phyloP scores from a whole-genome alignment of 805 yeast species.

The Metschnikowia kunwiensis region DNA sequence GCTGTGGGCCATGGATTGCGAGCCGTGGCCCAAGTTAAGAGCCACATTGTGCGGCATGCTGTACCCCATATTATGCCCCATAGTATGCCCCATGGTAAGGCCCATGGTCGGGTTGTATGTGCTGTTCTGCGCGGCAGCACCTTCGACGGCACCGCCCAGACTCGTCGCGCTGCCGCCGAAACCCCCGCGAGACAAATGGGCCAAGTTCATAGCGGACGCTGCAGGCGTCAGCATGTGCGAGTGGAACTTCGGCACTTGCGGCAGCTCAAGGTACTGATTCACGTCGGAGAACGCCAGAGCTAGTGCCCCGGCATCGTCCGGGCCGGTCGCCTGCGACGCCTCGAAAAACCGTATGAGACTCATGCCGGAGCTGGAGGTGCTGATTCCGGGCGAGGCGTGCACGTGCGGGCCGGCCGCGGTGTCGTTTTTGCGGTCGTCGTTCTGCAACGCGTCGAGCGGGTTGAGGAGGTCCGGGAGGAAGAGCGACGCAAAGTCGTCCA shows the following conservation, averaged over 20 bases:
- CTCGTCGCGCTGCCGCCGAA: not conserved
- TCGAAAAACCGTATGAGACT: constrained; percentile 5
- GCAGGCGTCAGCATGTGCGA: not conserved
- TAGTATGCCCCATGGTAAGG: not conserved
- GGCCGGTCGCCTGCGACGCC: constrained; percentile 2
- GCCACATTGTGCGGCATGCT: not conserved
- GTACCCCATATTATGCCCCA: not conserved
- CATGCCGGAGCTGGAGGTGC: constrained; percentile 5
- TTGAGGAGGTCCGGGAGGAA: constrained; percentile 41
- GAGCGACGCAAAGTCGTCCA: constrained; percentile 41
- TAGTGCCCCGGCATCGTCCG: not conserved
- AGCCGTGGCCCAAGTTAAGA: not conserved
- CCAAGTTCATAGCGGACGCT: not conserved
- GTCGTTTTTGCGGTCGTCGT: not conserved
- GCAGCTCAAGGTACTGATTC: constrained; percentile 11
- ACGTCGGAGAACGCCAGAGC: constrained; percentile 5
- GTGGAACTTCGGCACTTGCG: not conserved
- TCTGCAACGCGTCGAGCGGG: constrained; percentile 12
- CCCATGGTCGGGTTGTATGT: not conserved
- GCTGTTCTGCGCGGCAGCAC: not conserved
- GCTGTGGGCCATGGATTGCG: not conserved
- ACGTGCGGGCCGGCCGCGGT: no score
- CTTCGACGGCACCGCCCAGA: not conserved
- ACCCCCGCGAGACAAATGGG: not conserved
- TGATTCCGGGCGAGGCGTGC: constrained; percentile 4